Evolutionary conservation across 1,139 yeast species (phyloP).

Genomic region (Pichia kudriavzevii): DNA sequence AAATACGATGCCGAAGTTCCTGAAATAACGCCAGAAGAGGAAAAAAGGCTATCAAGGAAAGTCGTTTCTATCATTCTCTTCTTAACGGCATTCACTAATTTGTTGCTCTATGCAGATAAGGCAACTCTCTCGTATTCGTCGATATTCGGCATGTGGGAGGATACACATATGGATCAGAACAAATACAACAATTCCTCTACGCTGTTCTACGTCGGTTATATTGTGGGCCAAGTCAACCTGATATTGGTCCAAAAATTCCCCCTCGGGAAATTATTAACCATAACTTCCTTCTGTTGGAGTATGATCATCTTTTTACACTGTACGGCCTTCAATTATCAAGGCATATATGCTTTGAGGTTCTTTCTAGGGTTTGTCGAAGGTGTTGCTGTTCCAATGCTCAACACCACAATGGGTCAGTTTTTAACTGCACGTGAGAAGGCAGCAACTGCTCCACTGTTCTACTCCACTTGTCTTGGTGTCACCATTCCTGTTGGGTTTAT

Average conservation of each 20-base stretch:
- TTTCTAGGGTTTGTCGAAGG: slow-evolving; percentile 32
- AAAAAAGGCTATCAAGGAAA: slow-evolving; percentile 27
- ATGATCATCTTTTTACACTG: slow-evolving; percentile 29
- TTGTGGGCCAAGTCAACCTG: slow-evolving; percentile 30
- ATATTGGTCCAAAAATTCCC: slow-evolving; percentile 31
- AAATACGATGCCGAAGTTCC: slow-evolving; percentile 24
- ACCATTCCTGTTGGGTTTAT: slow-evolving; percentile 34
- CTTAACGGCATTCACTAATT: slow-evolving; percentile 29
- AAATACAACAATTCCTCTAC: slow-evolving; percentile 34
- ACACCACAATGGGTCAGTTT: slow-evolving; percentile 32
- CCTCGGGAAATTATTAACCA: slow-evolving; percentile 27
- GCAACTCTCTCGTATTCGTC: slow-evolving; percentile 38
- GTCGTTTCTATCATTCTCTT: slow-evolving; percentile 28
- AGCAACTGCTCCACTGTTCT: slow-evolving; percentile 32
- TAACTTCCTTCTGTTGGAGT: slow-evolving; percentile 29
- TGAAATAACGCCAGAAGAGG: slow-evolving; percentile 28
- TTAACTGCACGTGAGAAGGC: slow-evolving; percentile 31
- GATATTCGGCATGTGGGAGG: slow-evolving; percentile 37
- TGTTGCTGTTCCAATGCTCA: slow-evolving; percentile 31
- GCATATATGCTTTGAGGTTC: slow-evolving; percentile 30
- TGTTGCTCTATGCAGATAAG: slow-evolving; percentile 38
- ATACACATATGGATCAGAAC: slow-evolving; percentile 33
- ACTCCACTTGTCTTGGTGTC: slow-evolving; percentile 31
- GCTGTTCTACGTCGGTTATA: slow-evolving; percentile 39
- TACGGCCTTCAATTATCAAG: slow-evolving; percentile 28